Percentiles rank a stretch among this genome's conserved stretches.
Evolutionary conservation across 176 grass and related monocot species (phyloP).

Genomic region (Dendrocalamus sinicus): DNA sequence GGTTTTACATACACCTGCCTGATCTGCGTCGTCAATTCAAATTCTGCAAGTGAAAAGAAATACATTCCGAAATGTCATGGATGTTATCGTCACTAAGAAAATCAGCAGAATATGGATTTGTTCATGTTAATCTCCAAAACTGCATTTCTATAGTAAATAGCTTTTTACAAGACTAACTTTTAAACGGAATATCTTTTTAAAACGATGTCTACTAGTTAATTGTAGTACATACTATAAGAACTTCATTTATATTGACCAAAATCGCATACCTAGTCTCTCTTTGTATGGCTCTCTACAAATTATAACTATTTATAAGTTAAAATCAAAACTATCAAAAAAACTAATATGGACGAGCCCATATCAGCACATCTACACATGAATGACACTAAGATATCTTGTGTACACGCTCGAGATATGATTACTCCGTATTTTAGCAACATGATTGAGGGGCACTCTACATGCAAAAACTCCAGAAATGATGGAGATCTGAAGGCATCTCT

Average conservation of each 20-base stretch:
- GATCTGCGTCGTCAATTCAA: not conserved
- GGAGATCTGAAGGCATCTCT: constrained; percentile 43
- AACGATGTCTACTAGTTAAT: too few relatives aligned
- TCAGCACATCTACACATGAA: not conserved
- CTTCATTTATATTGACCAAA: too few relatives aligned
- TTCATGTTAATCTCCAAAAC: too few relatives aligned
- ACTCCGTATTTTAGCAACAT: constrained; percentile 23
- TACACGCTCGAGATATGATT: not conserved
- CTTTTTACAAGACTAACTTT: too few relatives aligned
- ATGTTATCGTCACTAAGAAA: not conserved
- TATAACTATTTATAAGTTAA: too few relatives aligned
- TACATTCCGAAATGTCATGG: not conserved
- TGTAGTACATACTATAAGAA: too few relatives aligned
- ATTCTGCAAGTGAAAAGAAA: not conserved
- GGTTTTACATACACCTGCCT: not conserved
- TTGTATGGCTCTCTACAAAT: too few relatives aligned
- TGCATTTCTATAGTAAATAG: too few relatives aligned
- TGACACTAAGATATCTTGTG: not conserved
- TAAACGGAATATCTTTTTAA: too few relatives aligned
- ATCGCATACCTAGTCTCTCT: too few relatives aligned
- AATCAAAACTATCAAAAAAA: too few relatives aligned
- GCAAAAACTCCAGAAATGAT: constrained; percentile 54
- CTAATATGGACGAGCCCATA: not conserved
- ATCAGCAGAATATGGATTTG: not conserved
- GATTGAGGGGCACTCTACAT: not conserved